Evolutionary conservation across 768 basidiomycete species (phyloP).

Genomic region (Leucosporidium scottii): DNA sequence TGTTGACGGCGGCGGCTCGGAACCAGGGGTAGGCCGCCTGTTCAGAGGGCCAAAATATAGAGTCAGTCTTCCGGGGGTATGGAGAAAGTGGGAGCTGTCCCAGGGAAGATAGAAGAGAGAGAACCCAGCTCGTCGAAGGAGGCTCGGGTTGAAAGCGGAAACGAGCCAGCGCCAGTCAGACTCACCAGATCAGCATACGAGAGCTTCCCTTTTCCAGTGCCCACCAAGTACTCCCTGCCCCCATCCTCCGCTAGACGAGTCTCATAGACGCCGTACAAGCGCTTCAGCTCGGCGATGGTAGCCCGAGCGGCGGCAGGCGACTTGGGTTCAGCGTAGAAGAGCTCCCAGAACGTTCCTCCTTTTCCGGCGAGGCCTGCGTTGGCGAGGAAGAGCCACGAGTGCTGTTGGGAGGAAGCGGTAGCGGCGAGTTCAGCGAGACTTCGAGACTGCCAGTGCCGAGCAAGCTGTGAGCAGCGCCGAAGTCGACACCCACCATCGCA

Average conservation of each 20-base stretch:
- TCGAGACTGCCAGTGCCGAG: no score
- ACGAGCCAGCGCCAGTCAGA: not conserved
- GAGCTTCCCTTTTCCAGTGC: constrained; percentile 39
- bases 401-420: constrained; percentile 11
- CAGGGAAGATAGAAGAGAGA: no score
- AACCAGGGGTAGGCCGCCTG: constrained; percentile 23
- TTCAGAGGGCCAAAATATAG: no score
- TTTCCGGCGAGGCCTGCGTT: constrained; percentile 34
- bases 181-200: constrained; percentile 13
- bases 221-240: constrained; percentile 67
- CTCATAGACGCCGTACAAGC: constrained; percentile 74
- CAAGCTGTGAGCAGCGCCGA: no score
- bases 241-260: constrained; percentile 52
- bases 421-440: not conserved
- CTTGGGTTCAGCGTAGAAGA: constrained; percentile 59
- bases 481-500: constrained; percentile 8
- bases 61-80: no score
- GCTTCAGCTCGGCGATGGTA: constrained; percentile 66
- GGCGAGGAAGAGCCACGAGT: constrained; percentile 84
- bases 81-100: no score
- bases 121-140: not conserved
- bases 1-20: constrained; percentile 12
- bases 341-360: constrained; percentile 53
- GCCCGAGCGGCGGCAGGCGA: not conserved
- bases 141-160: no score